phyloP scores from a whole-genome alignment of 192 early-diverging fungal species.

The Backusella westeae region DNA sequence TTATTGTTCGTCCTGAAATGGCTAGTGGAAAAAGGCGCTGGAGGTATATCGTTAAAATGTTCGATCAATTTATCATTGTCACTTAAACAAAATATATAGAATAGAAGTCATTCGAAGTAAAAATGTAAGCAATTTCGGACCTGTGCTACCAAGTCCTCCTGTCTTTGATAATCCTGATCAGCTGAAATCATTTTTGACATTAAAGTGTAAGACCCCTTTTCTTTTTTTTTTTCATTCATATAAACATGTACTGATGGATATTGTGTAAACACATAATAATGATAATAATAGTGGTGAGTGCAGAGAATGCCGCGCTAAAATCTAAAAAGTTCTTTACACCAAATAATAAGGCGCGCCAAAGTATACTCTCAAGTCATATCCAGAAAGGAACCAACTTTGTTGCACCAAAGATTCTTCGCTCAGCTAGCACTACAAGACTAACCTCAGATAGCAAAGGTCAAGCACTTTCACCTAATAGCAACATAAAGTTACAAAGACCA shows the following conservation, averaged over 20 bases:
- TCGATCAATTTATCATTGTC: too few relatives aligned
- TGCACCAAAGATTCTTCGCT: neutral
- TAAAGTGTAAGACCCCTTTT: conserved; percentile 23
- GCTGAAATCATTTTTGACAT: conserved; percentile 40
- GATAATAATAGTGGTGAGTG: conserved; percentile 39
- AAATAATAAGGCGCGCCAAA: conserved; percentile 41
- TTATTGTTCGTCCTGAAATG: conserved; percentile 40
- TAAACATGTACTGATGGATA: too few relatives aligned
- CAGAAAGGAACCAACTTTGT: neutral
- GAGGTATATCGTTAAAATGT: conserved; percentile 14
- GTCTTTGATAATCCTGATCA: conserved; percentile 38
- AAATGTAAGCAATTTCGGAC: conserved; percentile 52
- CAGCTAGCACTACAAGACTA: neutral
- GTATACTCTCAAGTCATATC: conserved; percentile 24
- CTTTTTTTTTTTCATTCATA: too few relatives aligned
- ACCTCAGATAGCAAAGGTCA: neutral
- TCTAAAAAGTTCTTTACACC: conserved; percentile 45
- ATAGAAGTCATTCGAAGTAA: conserved; percentile 37
- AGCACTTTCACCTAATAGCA: neutral
- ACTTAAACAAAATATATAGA: conserved; percentile 17
- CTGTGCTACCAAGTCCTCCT: conserved; percentile 43
- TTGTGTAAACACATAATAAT: neutral
- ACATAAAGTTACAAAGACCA: neutral
- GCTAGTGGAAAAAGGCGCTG: conserved; percentile 5
- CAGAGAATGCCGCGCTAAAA: conserved; percentile 50